Evolutionary conservation across 441 rosid species (phyloP).

Genomic region (Populus hybrid): DNA sequence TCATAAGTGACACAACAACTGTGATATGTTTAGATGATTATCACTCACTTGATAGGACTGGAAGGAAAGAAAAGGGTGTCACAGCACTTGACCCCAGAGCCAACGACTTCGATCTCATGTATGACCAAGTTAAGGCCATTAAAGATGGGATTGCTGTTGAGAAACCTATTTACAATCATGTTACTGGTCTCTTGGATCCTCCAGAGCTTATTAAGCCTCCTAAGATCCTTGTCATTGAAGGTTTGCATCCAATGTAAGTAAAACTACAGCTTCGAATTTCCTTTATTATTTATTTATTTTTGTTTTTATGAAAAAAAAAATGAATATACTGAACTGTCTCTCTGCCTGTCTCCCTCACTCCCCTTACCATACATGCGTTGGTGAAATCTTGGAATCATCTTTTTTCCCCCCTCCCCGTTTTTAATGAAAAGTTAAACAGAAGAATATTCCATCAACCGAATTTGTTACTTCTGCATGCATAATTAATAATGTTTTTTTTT

Average conservation of each 20-base stretch:
- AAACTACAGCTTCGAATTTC: not conserved
- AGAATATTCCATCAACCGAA: slow-evolving; percentile 6
- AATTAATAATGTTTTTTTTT: not conserved
- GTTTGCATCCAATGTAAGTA: slow-evolving; percentile 95
- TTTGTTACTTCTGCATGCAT: slow-evolving; percentile 5
- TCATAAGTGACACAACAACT: slow-evolving; percentile 89
- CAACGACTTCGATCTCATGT: slow-evolving; percentile 92
- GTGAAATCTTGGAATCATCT: not conserved
- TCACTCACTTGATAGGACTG: slow-evolving; percentile 84
- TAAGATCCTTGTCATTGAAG: slow-evolving; percentile 96
- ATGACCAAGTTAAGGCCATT: slow-evolving; percentile 85
- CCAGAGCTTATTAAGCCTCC: slow-evolving; percentile 96
- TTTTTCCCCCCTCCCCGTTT: not conserved
- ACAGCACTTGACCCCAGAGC: slow-evolving; percentile 96
- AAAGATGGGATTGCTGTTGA: slow-evolving; percentile 75
- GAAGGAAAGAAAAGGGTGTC: slow-evolving; percentile 87
- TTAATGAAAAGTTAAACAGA: not conserved
- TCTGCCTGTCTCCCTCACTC: not conserved
- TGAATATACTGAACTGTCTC: not conserved
- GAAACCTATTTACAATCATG: slow-evolving; percentile 94
- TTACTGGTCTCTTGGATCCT: slow-evolving; percentile 83
- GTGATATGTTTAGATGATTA: slow-evolving; percentile 94
- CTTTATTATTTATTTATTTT: not conserved
- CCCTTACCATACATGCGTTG: not conserved
- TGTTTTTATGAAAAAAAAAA: not conserved